A percentile compares a stretch with the other conserved stretches of the same genome.
phyloP scores from a whole-genome alignment of 148 eudicot species.

The Chenopodium quinoa region DNA sequence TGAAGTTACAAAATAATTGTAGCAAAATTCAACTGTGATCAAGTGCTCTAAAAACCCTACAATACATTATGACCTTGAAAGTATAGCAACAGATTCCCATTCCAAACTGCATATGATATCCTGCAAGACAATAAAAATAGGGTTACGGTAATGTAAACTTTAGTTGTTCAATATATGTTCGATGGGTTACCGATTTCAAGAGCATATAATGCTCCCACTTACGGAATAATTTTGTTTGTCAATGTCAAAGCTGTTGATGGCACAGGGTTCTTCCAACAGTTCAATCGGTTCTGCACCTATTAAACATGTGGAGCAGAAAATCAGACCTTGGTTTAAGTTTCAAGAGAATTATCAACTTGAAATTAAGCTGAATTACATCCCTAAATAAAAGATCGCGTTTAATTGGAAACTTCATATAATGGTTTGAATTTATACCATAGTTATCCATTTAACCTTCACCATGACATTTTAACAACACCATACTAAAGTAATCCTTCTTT shows the following conservation, averaged over 20 bases:
- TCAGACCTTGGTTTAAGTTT: neutral
- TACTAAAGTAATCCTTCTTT: neutral
- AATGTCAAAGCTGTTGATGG: constrained; percentile 79
- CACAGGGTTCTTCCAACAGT: constrained; percentile 82
- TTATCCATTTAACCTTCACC: neutral
- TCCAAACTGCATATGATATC: constrained; percentile 80
- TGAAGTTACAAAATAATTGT: neutral
- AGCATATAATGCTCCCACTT: constrained; percentile 14
- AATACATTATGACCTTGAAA: constrained; percentile 50
- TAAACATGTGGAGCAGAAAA: constrained; percentile 4
- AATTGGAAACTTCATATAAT: neutral
- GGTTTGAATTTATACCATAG: neutral
- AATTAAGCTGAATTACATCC: neutral
- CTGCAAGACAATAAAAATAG: constrained; percentile 39
- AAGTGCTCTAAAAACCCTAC: neutral
- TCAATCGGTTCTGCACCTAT: constrained; percentile 64
- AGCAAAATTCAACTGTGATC: neutral
- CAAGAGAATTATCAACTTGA: neutral
- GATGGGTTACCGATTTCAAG: neutral
- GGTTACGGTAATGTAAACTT: neutral
- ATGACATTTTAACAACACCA: neutral
- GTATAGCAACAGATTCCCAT: constrained; percentile 83
- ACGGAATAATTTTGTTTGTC: constrained; percentile 71
- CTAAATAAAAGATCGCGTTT: neutral
- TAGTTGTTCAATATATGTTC: neutral